Evolutionary conservation across 2,329 filamentous ascomycete species (phyloP).

Genomic region (Stachybotrys chlorohalonatus): DNA sequence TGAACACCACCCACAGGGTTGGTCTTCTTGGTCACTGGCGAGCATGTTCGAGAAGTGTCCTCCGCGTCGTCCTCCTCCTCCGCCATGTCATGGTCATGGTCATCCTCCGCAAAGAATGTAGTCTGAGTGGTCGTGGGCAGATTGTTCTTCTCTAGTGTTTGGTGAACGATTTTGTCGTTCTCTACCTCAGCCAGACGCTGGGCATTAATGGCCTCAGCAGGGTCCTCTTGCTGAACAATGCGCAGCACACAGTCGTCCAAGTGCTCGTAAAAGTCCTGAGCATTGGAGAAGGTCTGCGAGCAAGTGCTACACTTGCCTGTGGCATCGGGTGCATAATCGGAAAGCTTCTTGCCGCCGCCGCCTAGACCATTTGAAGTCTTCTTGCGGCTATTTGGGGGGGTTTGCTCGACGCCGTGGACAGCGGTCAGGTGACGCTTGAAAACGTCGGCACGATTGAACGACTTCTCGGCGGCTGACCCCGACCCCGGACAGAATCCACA

Average conservation of each 20-base stretch:
- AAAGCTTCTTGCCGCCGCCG: constrained; percentile 54
- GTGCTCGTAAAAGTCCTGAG: constrained; percentile 98
- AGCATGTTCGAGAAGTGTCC: constrained; percentile 36
- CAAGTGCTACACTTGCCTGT: constrained; percentile 96
- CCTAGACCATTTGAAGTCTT: constrained; percentile 37
- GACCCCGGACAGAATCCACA: constrained; percentile 90
- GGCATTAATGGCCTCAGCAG: constrained; percentile 59
- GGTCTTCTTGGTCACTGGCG: constrained; percentile 29
- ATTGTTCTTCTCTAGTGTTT: constrained; percentile 56
- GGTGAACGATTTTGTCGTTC: constrained; percentile 51
- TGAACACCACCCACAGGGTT: constrained; percentile 49
- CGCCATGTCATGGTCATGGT: constrained; percentile 38
- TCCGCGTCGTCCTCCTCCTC: constrained; percentile 42
- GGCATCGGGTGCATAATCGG: constrained; percentile 64
- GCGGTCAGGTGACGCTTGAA: constrained; percentile 92
- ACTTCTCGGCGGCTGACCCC: constrained; percentile 84
- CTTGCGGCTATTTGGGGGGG: constrained; percentile 83
- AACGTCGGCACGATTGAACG: constrained; percentile 89
- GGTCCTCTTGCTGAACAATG: constrained; percentile 64
- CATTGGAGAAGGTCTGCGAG: constrained; percentile 79
- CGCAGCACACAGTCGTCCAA: constrained; percentile 68
- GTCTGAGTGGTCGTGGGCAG: constrained; percentile 36
- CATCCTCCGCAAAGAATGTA: constrained; percentile 37
- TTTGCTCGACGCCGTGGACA: constrained; percentile 88
- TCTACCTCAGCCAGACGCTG: constrained; percentile 57